Evolutionary conservation across 2,329 filamentous ascomycete species (phyloP).

Genomic region (Penicillium sp.): DNA sequence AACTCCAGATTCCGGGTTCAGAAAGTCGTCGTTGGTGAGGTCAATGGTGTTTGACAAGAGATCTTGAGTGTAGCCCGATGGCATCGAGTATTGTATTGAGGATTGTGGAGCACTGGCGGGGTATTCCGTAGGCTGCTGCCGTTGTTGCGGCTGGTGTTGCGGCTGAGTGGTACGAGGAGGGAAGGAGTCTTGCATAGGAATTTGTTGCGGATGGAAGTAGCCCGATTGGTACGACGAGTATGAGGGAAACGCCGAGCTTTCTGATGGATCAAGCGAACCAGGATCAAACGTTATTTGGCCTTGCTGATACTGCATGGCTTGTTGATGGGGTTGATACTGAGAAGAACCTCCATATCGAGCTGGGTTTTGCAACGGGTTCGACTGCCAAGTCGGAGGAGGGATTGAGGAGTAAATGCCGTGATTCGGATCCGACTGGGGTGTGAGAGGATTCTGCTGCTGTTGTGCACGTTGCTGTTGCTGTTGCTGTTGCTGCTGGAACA

Average conservation of each 20-base stretch:
- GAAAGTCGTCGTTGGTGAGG: slow-evolving; percentile 35
- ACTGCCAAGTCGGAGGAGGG: slow-evolving; percentile 38
- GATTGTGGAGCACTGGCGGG: slow-evolving; percentile 20
- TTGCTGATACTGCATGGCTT: slow-evolving; percentile 35
- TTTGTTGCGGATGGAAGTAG: slow-evolving; percentile 35
- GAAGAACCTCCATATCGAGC: slow-evolving; percentile 32
- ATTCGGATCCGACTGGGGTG: slow-evolving; percentile 28
- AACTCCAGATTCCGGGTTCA: slow-evolving; percentile 24
- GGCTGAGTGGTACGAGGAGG: slow-evolving; percentile 14
- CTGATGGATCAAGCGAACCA: slow-evolving; percentile 30
- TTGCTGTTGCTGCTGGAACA: slow-evolving; percentile 36
- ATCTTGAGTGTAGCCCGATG: slow-evolving; percentile 30
- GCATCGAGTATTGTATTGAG: slow-evolving; percentile 31
- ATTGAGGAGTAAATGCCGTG: slow-evolving; percentile 38
- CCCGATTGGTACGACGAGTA: slow-evolving; percentile 35
- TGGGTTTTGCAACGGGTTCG: slow-evolving; percentile 35
- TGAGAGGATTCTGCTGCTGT: slow-evolving; percentile 26
- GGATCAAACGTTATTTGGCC: slow-evolving; percentile 35
- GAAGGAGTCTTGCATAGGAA: slow-evolving; percentile 33
- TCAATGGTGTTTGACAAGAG: slow-evolving; percentile 31
- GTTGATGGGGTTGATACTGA: slow-evolving; percentile 29
- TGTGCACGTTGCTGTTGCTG: slow-evolving; percentile 32
- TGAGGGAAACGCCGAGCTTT: slow-evolving; percentile 36
- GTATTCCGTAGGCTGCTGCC: slow-evolving; percentile 21
- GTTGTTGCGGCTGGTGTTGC: slow-evolving; percentile 16